phyloP scores from a whole-genome alignment of 1,284 basidiomycete genomes.

The Malassezia dermatis region DNA sequence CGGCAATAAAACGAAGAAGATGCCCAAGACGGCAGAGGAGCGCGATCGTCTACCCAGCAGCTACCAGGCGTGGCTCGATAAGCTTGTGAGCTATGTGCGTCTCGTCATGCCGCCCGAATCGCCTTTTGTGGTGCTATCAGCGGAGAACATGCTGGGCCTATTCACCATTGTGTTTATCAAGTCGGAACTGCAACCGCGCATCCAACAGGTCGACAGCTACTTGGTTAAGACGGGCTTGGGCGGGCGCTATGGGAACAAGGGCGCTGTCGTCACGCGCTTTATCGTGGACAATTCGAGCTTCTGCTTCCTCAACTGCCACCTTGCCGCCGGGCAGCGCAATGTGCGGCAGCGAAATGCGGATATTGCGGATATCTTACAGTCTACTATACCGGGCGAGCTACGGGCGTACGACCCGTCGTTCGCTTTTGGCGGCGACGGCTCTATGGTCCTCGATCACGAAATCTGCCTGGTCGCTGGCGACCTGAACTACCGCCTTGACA shows the following conservation, averaged over 20 bases:
- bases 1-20: conserved; percentile 22
- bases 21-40: conserved; percentile 6
- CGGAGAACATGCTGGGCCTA: conserved; percentile 80
- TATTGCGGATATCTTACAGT: conserved; percentile 55
- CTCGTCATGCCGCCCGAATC: conserved; percentile 42
- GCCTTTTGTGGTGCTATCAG: conserved; percentile 67
- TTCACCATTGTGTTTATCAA: conserved; percentile 80
- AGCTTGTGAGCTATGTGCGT: conserved; percentile 29
- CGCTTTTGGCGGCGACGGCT: conserved; percentile 80
- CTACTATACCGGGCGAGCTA: conserved; percentile 18
- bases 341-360: conserved; percentile 75
- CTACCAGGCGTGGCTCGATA: conserved; percentile 34
- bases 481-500: conserved; percentile 70
- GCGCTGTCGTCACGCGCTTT: conserved; percentile 79
- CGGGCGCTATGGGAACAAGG: conserved; percentile 92
- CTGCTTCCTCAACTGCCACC: conserved; percentile 89
- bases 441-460: conserved; percentile 89
- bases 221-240: conserved; percentile 84
- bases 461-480: conserved; percentile 70
- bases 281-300: conserved; percentile 66
- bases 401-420: conserved; percentile 54
- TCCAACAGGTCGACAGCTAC: conserved; percentile 65
- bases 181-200: conserved; percentile 50
- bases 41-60: conserved; percentile 5
- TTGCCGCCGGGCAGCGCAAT: conserved; percentile 82